phyloP scores from a whole-genome alignment of 1,139 yeast species.

The Zhuliangozyma parablackwelliae region DNA sequence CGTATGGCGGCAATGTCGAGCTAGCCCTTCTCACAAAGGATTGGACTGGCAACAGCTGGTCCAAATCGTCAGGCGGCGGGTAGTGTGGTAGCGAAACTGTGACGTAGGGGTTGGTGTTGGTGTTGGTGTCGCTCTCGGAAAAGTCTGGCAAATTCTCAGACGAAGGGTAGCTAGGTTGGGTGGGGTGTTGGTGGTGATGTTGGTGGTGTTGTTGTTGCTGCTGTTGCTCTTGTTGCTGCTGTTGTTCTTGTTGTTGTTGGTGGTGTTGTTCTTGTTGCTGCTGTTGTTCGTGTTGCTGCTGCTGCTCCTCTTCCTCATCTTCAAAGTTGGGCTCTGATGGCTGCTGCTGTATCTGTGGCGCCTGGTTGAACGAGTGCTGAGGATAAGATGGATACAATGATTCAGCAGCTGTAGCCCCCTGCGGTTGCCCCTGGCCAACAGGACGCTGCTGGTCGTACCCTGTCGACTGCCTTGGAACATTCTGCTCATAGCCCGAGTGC shows the following conservation, averaged over 20 bases:
- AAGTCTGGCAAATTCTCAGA: too few species aligned
- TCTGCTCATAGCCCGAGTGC: not conserved
- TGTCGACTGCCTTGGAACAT: conserved; percentile 4
- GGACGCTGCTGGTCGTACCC: conserved; percentile 3
- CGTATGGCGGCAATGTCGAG: conserved; percentile 11
- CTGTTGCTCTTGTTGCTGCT: not conserved
- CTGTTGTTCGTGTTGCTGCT: not conserved
- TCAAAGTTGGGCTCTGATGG: not conserved
- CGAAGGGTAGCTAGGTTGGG: conserved; percentile 8
- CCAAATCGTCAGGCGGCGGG: conserved; percentile 12
- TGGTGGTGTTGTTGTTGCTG: too few species aligned
- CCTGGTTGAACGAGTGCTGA: conserved; percentile 6
- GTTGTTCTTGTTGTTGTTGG: conserved; percentile 1
- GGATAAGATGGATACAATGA: conserved; percentile 9
- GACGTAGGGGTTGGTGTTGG: conserved; percentile 5
- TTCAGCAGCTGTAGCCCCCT: too few species aligned
- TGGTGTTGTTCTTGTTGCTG: conserved; percentile 1
- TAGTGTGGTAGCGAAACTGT: conserved; percentile 11
- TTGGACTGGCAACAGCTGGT: conserved; percentile 7
- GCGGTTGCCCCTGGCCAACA: too few species aligned
- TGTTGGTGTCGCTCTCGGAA: too few species aligned
- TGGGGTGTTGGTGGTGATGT: too few species aligned
- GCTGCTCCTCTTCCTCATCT: not conserved
- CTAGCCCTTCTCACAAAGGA: conserved; percentile 10
- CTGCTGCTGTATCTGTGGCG: conserved; percentile 3